Base-by-base conservation (phyloP, 768 basidiomycete species). In the Pleurotus giganteus region DNA sequence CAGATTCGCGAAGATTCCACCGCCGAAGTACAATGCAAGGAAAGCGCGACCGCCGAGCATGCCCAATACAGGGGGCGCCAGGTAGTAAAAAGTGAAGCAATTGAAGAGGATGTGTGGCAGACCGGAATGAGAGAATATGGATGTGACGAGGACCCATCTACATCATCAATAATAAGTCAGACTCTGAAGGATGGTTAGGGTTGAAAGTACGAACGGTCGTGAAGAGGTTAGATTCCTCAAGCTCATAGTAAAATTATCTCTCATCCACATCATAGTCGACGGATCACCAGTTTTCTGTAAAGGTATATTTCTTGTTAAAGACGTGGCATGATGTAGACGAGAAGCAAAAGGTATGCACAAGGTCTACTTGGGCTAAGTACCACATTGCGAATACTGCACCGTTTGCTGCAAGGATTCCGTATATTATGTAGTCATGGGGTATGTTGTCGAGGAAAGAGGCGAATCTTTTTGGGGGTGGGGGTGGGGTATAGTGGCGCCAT, bases 41-140 rank as follows among this genome's bases (percentile, higher is more conserved):
- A 93, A 93, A 15, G 77, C 77, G 8, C 78, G 71, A 61, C 81
- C 85, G 0, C 89, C 89, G 9, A 93, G 74, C 42, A 86, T 69
- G 15, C 69, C 61, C 24, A 92, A 74, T 44, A 89, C 82, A 2
- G 81, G 69, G 1, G 77, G 81, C 0, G 85, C 88, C 79, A 91
- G 82, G 71, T 88, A 92, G 68, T 77, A 90, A 69, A 83, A 89
- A 0, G 86, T 84, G 63, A 90, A 78, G n/a, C 81, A 83, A 62
- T 92, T 92, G 66, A 90, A 76, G n/a, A 89, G 58, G 3, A 88
- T 78, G 63, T 92, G 90, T 0, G 65, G 58, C n/a, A 75, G 34
- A 26, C 78, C 74, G 59, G 76, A 67, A 61, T 92, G 89, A 3
- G 89, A 89, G 73, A 94, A 93, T 56, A 75, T 77, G 15, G 81